Base-by-base conservation (phyloP, 768 basidiomycete species). In the Mycena capillaripes region DNA sequence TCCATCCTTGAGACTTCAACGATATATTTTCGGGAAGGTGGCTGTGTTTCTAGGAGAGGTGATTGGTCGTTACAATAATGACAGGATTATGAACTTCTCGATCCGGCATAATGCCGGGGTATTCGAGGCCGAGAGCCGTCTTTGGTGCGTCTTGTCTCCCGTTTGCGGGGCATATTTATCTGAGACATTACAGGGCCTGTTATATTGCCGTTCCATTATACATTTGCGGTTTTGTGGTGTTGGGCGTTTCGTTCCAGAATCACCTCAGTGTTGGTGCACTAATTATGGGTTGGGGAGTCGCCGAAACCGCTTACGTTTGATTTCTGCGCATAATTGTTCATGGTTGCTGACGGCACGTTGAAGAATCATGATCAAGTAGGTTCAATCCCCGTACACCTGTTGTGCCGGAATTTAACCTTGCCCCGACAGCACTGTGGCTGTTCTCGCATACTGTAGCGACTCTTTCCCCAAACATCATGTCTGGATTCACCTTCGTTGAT, bases 211-310 rank as follows among this genome's bases (percentile, higher is more conserved):
- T 89, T 10, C 86, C 86, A 2, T 78, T 90, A 34, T 89, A 88
- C 75, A 81, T 90, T 42, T 52, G 50, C 50, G 25, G 50, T 52
- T 52, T 52, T 52, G 14, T 52, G 53, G 74, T 86, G 4, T 80
- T 91, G 11, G 90, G 89, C 12, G 87, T 83, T 4, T 78, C 85
- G 5, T 80, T 90, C 50, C 81, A 89, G 74, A 85, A 86, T n/a
- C 85, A 87, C 61, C 78, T 87, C 0, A 82, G 80, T 38, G 77
- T 85, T 29, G 87, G 81, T 9, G 87, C 84, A 0, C 75, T 90
- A 34, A 82, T 90, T 65, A 86, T 90, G 79, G 90, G 90, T 8
- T 91, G 90, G 90, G 89, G 88, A 8, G 78, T 88, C 48, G 83
- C 85, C 4, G 79, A 83, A 56, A 79, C 21, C 82, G 23, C 79